Evolutionary conservation across 768 basidiomycete genomes (phyloP).

Genomic region (Naganishia randhawae): DNA sequence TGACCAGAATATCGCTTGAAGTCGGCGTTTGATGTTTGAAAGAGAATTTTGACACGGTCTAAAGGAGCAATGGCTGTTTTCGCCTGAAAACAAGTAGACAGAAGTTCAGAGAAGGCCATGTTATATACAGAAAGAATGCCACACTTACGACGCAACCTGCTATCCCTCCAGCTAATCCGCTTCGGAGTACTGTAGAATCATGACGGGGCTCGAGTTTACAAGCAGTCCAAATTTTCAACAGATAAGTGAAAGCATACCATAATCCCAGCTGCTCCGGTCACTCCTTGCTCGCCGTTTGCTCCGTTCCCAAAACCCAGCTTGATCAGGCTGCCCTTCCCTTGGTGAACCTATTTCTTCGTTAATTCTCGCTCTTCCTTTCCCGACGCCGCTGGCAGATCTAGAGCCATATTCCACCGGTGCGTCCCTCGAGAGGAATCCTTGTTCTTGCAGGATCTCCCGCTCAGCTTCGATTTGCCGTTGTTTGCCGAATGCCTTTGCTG

Average conservation of each 20-base stretch:
- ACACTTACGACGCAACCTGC: conserved; percentile 86
- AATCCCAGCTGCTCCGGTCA: conserved; percentile 49
- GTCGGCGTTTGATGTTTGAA: conserved; percentile 93
- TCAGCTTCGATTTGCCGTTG: background rate
- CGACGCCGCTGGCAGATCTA: background rate
- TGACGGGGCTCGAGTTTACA: background rate
- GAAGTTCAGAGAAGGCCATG: background rate
- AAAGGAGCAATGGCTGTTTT: conserved; percentile 93
- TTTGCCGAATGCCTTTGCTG: conserved; percentile 20
- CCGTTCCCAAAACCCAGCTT: conserved; percentile 35
- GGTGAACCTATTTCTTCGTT: background rate
- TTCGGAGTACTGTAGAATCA: conserved; percentile 59
- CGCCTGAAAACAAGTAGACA: conserved; percentile 62
- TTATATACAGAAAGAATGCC: conserved; percentile 11
- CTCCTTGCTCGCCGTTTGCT: conserved; percentile 45
- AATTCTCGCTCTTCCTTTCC: conserved; percentile 9
- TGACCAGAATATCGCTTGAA: conserved; percentile 87
- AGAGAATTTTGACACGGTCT: conserved; percentile 96
- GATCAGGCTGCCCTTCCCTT: background rate
- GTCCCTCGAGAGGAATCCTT: background rate
- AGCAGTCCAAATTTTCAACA: background rate
- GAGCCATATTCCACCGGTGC: conserved; percentile 9
- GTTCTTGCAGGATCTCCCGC: conserved; percentile 3
- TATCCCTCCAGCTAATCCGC: conserved; percentile 84
- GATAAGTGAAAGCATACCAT: conserved; percentile 38